These are phyloP conservation scores for Apiotrichum siamense DNA, from an alignment of 1,284 basidiomycete species.

Conservation along the genomic window DNA sequence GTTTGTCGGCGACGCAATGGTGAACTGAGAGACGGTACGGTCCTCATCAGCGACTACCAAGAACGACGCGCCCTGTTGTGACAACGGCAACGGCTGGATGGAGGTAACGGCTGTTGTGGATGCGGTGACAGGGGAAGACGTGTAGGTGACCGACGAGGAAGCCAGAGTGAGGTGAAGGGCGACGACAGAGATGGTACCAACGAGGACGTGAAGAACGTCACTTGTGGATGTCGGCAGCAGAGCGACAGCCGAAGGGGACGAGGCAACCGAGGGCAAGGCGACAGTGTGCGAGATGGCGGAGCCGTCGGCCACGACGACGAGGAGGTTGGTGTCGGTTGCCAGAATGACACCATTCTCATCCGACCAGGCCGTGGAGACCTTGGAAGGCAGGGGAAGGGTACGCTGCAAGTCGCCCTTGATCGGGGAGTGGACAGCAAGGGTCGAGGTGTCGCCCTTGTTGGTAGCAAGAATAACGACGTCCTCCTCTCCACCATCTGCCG, in stretches of 20 bases:
- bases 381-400: conserved; percentile 25
- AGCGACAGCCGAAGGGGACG: conserved; percentile 30
- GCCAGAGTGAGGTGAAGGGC: conserved; percentile 30
- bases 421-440: conserved; percentile 30
- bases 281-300: conserved; percentile 31
- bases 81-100: conserved; percentile 31
- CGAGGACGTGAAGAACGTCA: conserved; percentile 31
- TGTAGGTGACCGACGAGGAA: conserved; percentile 26
- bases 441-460: conserved; percentile 21
- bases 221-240: conserved; percentile 32
- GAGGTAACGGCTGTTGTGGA: conserved; percentile 41
- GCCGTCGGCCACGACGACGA: conserved; percentile 32
- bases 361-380: conserved; percentile 33
- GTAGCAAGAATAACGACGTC: conserved; percentile 39
- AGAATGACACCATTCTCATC: conserved; percentile 30
- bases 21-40: conserved; percentile 58
- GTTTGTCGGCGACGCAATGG: conserved; percentile 55
- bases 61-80: conserved; percentile 49
- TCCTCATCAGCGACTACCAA: conserved; percentile 67
- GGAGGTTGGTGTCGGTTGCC: conserved; percentile 27
- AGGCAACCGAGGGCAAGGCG: conserved; percentile 22
- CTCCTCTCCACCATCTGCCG: conserved; percentile 19
- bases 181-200: conserved; percentile 30
- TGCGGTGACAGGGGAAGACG: conserved; percentile 38
- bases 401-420: conserved; percentile 28